Base-by-base conservation (phyloP, 2,329 filamentous ascomycete genomes). In the Cucurbitaria berberidis region DNA sequence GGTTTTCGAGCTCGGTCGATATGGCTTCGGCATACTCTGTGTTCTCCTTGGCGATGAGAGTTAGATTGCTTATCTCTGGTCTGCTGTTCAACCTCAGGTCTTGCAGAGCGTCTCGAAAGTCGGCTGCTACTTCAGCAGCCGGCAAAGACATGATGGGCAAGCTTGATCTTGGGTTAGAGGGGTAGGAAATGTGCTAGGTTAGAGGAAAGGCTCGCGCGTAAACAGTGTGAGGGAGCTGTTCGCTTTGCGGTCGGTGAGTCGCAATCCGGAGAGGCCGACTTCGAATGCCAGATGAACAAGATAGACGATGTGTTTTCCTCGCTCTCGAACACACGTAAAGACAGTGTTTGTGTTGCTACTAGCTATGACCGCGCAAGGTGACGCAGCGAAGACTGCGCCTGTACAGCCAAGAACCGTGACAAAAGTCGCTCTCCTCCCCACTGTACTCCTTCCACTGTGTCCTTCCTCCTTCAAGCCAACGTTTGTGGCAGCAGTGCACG, bases 1-100 rank as follows among this genome's bases (percentile, higher is more conserved):
- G 95, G 61, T 93, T 89, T 74, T 96, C 90, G 66, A 99, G 80
- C 43, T 91, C 91, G 69, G 91, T 87, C 16, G 95, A 93, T 68
- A 99, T 98, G 62, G 90, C 91, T 75, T 96, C 86, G 30, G 95
- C 95, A 80, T 97, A 90, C 77, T 96, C 92, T 62, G 93, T 97
- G 70, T 96, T 96, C 77, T 99, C 95, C 76, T 96, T 91, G 55
- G 95, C 95, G 77, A 99, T 98, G 75, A 96, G 87, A 58, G 95
- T 99, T 78, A 99, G 79, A 78, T 96, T 98, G 82, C 90, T 93
- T 76, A 99, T 99, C 78, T 98, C 93, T 77, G 91, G 91, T 72
- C 92, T 89, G 78, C 91, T 91, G 79, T 97, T 97, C 73, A 88
- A 85, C 62, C 89, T 90, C 69, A 99, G 83, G 76, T 97, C 93